Evolutionary conservation across 495 filamentous ascomycete genomes (phyloP), one percentile per base, ranked within the genome.

Genomic region (Hypoxylon lenormandii): DNA sequence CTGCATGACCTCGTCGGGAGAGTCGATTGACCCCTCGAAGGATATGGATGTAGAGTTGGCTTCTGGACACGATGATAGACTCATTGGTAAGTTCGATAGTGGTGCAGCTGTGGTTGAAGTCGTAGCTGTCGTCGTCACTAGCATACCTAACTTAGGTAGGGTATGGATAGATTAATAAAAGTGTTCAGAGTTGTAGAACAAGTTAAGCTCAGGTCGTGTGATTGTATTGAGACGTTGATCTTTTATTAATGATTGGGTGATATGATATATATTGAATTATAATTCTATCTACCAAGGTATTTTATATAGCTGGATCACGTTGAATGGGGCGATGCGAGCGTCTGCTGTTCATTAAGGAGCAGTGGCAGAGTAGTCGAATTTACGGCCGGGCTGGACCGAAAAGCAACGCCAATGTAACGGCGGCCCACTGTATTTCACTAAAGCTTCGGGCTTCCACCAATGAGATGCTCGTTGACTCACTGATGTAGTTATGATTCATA

Each of bases 401-500:
- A n/a, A n/a, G n/a, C n/a, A n/a, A n/a, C n/a, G n/a, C n/a, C n/a
- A n/a, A n/a, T n/a, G n/a, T n/a, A 46, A 22, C 43, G 21, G 15
- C 46, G 13, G 5, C 46, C 46, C 46, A 28, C 46, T 49, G 22
- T 22, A 49, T 49, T 26, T 47, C 63, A 47, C 40, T 46, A 7
- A 28, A 42, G 2, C 33, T 13, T 38, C 28, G 1, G 1, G n/a
- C 4, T 42, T 38, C 16, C 7, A 57, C 64, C 64, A 68, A 68
- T 68, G 28, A 61, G 43, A 43, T 62, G 43, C 57, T 51, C 10
- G 45, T 16, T 23, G 18, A 0, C 37, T 26, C 30, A 12, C 55
- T 67, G 48, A 67, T 21, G 19, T 55, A 36, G 38, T n/a, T 62
- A 68, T 68, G 64, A 68, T 38, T 68, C 64, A 68, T 68, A 68